Evolutionary conservation across 2,329 filamentous ascomycete genomes (phyloP).

Genomic region (Corinectria fuckeliana): DNA sequence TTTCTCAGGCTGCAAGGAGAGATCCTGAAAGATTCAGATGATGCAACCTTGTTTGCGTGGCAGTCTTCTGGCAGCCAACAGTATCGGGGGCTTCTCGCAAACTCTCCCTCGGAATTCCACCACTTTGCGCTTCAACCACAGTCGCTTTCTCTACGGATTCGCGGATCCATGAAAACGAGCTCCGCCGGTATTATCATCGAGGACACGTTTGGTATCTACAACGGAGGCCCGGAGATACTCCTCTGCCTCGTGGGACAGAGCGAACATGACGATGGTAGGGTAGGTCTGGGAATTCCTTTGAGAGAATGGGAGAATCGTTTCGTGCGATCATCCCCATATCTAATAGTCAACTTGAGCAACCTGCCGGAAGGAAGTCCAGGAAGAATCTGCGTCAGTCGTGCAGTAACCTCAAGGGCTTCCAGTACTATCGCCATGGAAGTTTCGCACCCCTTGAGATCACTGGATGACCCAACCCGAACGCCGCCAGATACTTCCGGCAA

Average conservation of each 20-base stretch:
- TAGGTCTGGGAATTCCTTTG: not conserved
- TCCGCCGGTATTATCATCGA: not conserved
- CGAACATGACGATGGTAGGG: not conserved
- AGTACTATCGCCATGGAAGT: not conserved
- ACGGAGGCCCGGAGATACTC: not conserved
- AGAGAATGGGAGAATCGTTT: not conserved
- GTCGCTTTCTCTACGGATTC: not conserved
- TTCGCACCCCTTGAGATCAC: not conserved
- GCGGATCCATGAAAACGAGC: not conserved
- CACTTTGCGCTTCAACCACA: not conserved
- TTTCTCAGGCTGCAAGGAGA: conserved; percentile 38
- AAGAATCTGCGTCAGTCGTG: not conserved
- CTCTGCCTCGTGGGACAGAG: not conserved
- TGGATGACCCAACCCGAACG: not conserved
- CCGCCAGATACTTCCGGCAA: not conserved
- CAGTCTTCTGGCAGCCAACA: not conserved
- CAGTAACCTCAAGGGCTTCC: not conserved
- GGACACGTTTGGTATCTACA: not conserved
- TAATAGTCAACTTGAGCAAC: not conserved
- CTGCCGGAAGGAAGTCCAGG: not conserved
- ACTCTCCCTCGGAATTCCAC: not conserved
- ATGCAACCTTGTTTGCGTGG: conserved; percentile 9
- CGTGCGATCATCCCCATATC: not conserved
- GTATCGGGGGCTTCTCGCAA: not conserved
- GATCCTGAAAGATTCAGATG: not conserved